A percentile compares a stretch with the other conserved stretches of the same genome.
These are phyloP conservation scores for Bipolaris cookei DNA, from an alignment of 2,329 filamentous ascomycete genomes.

Conservation along the genomic window DNA sequence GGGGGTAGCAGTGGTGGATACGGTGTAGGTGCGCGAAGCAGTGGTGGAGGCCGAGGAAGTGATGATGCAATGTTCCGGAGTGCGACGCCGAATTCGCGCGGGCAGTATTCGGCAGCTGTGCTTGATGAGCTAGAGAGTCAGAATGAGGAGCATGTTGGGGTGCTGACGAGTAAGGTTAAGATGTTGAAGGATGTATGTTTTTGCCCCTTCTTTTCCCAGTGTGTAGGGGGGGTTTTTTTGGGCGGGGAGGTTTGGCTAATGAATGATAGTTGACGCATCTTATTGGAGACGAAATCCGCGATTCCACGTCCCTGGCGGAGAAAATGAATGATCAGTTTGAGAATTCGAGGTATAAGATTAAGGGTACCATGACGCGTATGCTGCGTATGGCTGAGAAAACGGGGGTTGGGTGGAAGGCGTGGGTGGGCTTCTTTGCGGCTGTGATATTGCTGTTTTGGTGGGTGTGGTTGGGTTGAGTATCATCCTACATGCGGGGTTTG, in stretches of 20 bases:
- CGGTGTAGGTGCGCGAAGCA: constrained; percentile 10
- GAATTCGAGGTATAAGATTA: constrained; percentile 76
- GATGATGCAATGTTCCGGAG: constrained; percentile 35
- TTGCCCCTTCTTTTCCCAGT: too few species aligned
- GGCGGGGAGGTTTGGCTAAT: neutral
- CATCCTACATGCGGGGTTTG: neutral
- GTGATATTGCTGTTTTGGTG: constrained; percentile 86
- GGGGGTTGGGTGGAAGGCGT: constrained; percentile 94
- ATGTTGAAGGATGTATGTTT: constrained; percentile 82
- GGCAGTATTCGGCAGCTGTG: constrained; percentile 91
- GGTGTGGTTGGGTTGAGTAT: constrained; percentile 70
- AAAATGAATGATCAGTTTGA: constrained; percentile 98
- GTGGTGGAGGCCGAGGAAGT: neutral
- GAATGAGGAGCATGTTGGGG: constrained; percentile 87
- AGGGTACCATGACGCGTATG: constrained; percentile 97
- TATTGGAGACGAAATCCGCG: constrained; percentile 94
- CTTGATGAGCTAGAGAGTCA: constrained; percentile 94
- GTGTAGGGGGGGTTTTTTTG: too few species aligned
- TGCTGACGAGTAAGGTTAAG: constrained; percentile 88
- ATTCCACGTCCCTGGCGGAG: constrained; percentile 84
- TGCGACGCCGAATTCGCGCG: constrained; percentile 64
- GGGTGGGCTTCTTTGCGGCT: constrained; percentile 85
- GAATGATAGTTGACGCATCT: constrained; percentile 73
- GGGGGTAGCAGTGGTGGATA: constrained; percentile 13
- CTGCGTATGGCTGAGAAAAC: constrained; percentile 91